Evolutionary conservation across 2,329 filamentous ascomycete genomes (phyloP).

Genomic region (Sporothrix protearum): DNA sequence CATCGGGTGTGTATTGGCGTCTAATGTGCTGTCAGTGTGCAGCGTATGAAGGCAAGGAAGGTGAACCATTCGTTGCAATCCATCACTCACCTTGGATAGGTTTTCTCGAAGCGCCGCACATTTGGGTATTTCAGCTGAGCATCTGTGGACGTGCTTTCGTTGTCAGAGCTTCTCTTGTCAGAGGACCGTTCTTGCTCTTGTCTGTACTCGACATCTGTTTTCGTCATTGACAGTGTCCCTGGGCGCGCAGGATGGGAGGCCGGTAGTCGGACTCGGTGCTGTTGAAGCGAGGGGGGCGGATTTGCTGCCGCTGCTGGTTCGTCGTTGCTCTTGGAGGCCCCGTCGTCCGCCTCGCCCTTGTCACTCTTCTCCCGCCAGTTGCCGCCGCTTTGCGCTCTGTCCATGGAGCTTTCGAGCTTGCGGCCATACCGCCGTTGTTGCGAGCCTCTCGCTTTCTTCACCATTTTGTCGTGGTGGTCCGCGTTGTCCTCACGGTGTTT

Average conservation of each 20-base stretch:
- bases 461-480: not conserved
- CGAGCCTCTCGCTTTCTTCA: not conserved
- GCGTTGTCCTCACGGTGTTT: not conserved
- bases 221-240: not conserved
- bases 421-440: not conserved
- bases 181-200: not conserved
- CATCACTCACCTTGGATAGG: not conserved
- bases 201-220: no score
- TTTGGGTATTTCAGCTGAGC: not conserved
- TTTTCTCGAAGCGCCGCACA: not conserved
- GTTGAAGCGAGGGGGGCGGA: not conserved
- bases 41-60: not conserved
- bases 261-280: not conserved
- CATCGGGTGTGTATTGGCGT: not conserved
- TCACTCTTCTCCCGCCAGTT: not conserved
- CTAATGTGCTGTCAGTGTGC: not conserved
- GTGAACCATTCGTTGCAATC: no score
- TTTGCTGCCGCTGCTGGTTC: not conserved
- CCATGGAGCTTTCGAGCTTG: not conserved
- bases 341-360: no score
- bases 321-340: not conserved
- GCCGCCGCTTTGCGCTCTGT: not conserved
- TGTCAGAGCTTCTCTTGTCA: not conserved
- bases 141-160: not conserved
- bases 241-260: not conserved